These are phyloP conservation scores for Aspergillus phoenicis DNA, from an alignment of 2,329 filamentous ascomycete genomes.

Conservation along the genomic window DNA sequence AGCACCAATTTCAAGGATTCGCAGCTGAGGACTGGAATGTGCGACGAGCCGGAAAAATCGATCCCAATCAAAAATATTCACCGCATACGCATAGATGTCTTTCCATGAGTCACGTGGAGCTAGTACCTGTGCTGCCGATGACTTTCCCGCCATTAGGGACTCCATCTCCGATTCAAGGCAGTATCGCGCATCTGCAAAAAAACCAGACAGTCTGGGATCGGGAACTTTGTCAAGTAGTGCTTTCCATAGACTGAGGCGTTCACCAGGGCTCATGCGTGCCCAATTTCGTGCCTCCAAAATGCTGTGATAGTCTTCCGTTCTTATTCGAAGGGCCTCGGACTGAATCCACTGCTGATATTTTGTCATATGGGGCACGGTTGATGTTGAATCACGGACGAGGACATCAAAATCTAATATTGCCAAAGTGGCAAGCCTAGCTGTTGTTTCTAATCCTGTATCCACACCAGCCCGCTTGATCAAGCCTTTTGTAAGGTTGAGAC, in stretches of 20 bases:
- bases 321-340: not conserved
- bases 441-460: not conserved
- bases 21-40: constrained; percentile 28
- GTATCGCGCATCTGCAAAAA: not conserved
- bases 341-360: constrained; percentile 2
- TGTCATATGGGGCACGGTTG: not conserved
- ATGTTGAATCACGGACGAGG: not conserved
- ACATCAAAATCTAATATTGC: not conserved
- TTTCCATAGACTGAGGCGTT: not conserved
- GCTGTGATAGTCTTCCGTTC: not conserved
- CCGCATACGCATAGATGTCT: not conserved
- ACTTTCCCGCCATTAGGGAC: not conserved
- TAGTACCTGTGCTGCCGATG: not conserved
- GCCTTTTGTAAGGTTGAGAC: not conserved
- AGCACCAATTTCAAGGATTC: constrained; percentile 32
- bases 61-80: not conserved
- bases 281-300: not conserved
- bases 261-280: not conserved
- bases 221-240: not conserved
- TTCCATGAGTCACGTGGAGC: not conserved
- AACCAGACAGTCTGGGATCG: not conserved
- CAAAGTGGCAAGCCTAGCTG: not conserved
- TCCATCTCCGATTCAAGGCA: not conserved
- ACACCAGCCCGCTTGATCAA: not conserved
- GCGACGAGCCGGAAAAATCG: constrained; percentile 20